These are phyloP conservation scores for Termitomyces bulborhizus DNA, from an alignment of 768 basidiomycete species.

Conservation along the genomic window DNA sequence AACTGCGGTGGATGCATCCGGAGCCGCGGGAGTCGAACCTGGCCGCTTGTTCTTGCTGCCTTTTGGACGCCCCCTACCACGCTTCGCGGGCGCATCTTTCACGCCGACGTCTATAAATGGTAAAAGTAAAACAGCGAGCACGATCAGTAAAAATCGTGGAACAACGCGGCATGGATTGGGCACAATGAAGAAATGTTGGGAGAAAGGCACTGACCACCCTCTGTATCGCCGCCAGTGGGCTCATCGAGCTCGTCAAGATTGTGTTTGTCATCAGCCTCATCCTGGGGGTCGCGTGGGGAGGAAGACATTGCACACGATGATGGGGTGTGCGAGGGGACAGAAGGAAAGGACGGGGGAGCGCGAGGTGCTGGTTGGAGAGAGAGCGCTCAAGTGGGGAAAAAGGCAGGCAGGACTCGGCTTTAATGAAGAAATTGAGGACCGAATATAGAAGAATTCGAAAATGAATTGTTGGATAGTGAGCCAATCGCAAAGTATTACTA, in stretches of 20 bases:
- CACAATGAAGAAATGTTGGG: not conserved
- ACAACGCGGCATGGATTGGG: not conserved
- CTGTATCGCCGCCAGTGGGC: conserved; percentile 31
- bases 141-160: conserved; percentile 15
- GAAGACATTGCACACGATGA: conserved; percentile 49
- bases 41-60: conserved; percentile 73
- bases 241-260: conserved; percentile 56
- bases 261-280: conserved; percentile 48
- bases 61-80: conserved; percentile 84
- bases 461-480: conserved; percentile 55
- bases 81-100: conserved; percentile 47
- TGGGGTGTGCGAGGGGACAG: conserved; percentile 12
- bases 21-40: conserved; percentile 22
- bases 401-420: conserved; percentile 56
- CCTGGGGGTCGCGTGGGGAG: conserved; percentile 47
- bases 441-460: conserved; percentile 59
- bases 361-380: conserved; percentile 31
- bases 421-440: conserved; percentile 70
- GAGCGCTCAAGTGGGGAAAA: conserved; percentile 52
- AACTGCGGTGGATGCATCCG: conserved; percentile 25
- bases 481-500: conserved; percentile 22
- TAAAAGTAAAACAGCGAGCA: conserved; percentile 18
- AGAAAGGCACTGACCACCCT: conserved; percentile 30
- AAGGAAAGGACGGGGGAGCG: conserved; percentile 21
- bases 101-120: conserved; percentile 30